Base-by-base conservation (phyloP, 176 grass and related monocot species). In the Musa troglodytarum region DNA sequence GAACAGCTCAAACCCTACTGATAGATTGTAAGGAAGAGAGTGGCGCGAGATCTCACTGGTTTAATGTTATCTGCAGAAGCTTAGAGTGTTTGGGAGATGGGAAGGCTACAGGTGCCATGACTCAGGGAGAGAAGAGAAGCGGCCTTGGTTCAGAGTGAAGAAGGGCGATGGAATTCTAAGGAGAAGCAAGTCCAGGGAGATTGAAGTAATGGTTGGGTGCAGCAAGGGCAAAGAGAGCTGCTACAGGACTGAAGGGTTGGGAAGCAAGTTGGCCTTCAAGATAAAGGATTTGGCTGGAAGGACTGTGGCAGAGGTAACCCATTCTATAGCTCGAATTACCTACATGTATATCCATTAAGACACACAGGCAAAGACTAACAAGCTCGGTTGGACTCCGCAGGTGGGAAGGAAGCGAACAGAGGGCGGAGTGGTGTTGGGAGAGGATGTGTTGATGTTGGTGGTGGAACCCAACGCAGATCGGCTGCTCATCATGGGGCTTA, bases 361-460 rank as follows among this genome's bases (percentile, higher is more conserved):
- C 16, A 13, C 11, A 5, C 11, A 57, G 12, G 11, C 16, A 57
- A 57, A 57, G 16, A 13, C 16, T 57, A 57, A 13, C 13, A 5
- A 57, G 54, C 54, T 57, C 12, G 16, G 11, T 62, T 62, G 57
- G 1, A 34, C 11, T 11, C 11, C 1, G 12, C 0, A 87, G 85
- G 70, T 91, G 74, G 77, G 87, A 24, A 82, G 87, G 83, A 96
- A 96, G 85, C 85, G 76, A 63, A 92, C 92, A 73, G 82, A 81
- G 2, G 54, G 63, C 16, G 88, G 91, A 11, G 23, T 96, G 20
- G 68, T 75, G 58, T 81, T 96, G 1, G 87, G 89, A 76, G 85
- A 87, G 50, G 91, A 95, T 73, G 83, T 95, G 49, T 74, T 90
- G 12, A 84, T 21, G 28, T 81, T 92, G 68, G 88, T 72, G 10